Evolutionary conservation across 768 basidiomycete genomes (phyloP).

Genomic region (Sporobolomyces phaffii): DNA sequence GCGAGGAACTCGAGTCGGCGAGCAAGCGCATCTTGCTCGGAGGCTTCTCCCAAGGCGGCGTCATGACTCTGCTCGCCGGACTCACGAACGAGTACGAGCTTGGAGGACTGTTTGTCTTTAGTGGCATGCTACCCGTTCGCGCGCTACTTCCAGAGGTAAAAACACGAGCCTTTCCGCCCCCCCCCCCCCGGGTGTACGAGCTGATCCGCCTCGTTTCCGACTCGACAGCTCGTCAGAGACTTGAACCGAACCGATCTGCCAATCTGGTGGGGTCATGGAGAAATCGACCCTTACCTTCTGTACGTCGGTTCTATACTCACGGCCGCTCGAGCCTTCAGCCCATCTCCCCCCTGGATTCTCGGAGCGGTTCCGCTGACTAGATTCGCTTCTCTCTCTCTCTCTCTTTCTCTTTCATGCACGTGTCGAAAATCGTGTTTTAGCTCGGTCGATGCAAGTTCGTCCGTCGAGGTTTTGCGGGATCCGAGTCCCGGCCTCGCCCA

Average conservation of each 20-base stretch:
- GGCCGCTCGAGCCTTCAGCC: too few relatives aligned
- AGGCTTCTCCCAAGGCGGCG: slow-evolving; percentile 23
- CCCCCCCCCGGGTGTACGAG: background rate
- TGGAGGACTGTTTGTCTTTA: slow-evolving; percentile 14
- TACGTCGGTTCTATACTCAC: background rate
- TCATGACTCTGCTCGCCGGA: slow-evolving; percentile 11
- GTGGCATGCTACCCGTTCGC: slow-evolving; percentile 20
- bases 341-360: too few relatives aligned
- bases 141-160: slow-evolving; percentile 13
- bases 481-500: slow-evolving; percentile 15
- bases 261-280: slow-evolving; percentile 32
- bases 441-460: slow-evolving; percentile 12
- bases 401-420: too few relatives aligned
- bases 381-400: background rate
- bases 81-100: slow-evolving; percentile 17
- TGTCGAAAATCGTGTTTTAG: too few relatives aligned
- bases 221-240: slow-evolving; percentile 13
- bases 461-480: background rate
- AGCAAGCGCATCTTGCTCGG: slow-evolving; percentile 1
- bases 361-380: too few relatives aligned
- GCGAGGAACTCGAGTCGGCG: slow-evolving; percentile 4
- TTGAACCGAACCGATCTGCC: slow-evolving; percentile 20
- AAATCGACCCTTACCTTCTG: slow-evolving; percentile 14
- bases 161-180: background rate
- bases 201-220: background rate